Percentiles rank a stretch among this genome's conserved stretches.
phyloP scores from a whole-genome alignment of 2,329 filamentous ascomycete species.

The Exophiala sp. region DNA sequence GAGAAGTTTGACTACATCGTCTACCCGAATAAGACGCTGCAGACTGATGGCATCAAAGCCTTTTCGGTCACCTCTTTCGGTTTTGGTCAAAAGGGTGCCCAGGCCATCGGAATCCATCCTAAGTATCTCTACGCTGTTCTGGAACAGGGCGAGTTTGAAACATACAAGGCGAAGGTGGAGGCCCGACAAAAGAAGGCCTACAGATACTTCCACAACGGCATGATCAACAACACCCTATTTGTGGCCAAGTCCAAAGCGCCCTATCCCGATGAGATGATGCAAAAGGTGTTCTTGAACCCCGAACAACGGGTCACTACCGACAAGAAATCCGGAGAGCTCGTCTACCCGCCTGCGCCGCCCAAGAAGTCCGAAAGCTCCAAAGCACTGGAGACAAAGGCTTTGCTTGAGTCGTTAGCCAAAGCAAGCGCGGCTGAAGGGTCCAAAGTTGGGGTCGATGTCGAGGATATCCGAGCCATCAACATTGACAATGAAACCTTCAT shows the following conservation, averaged over 20 bases:
- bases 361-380: slow-evolving; percentile 55
- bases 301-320: slow-evolving; percentile 77
- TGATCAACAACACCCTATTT: slow-evolving; percentile 97
- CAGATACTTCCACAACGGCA: slow-evolving; percentile 94
- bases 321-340: slow-evolving; percentile 77
- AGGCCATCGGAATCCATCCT: slow-evolving; percentile 93
- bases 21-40: slow-evolving; percentile 88
- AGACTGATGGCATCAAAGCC: slow-evolving; percentile 96
- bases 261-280: slow-evolving; percentile 81
- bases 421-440: slow-evolving; percentile 58
- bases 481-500: slow-evolving; percentile 91
- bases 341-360: slow-evolving; percentile 64
- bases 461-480: slow-evolving; percentile 80
- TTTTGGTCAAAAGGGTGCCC: slow-evolving; percentile 97
- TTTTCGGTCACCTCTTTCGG: slow-evolving; percentile 99
- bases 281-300: slow-evolving; percentile 87
- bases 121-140: slow-evolving; percentile 94
- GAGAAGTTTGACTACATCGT: slow-evolving; percentile 98
- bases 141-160: slow-evolving; percentile 72
- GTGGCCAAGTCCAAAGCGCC: slow-evolving; percentile 89
- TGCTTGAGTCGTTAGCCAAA: slow-evolving; percentile 71
- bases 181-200: slow-evolving; percentile 97
- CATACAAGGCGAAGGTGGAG: slow-evolving; percentile 83
- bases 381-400: slow-evolving; percentile 61
- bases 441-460: slow-evolving; percentile 89